Conservation (phyloP, 768 basidiomycete genomes). For the Chalciporus piperatus region DNA sequence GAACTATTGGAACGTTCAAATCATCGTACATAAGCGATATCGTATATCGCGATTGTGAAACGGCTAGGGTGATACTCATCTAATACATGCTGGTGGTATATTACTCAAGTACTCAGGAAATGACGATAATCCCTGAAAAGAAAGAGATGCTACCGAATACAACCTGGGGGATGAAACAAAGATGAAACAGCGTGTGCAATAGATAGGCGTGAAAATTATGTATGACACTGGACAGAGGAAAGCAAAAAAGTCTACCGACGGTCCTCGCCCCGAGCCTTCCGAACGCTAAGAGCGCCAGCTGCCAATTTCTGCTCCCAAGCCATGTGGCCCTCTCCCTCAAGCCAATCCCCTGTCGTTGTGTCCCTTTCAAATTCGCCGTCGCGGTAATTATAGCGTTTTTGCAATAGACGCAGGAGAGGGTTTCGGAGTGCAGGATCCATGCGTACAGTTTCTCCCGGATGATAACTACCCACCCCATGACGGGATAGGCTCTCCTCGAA, state of each 20-base stretch:
- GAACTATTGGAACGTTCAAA: too few relatives aligned
- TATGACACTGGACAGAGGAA: neutral
- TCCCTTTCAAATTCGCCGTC: slow-evolving; percentile 87
- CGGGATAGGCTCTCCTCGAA: slow-evolving; percentile 83
- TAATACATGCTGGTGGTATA: neutral
- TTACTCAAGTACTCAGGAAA: too few relatives aligned
- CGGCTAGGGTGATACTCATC: neutral
- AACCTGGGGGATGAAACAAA: neutral
- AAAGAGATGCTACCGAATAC: neutral
- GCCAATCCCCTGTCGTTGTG: slow-evolving; percentile 61
- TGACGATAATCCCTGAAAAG: too few relatives aligned
- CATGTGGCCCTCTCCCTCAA: slow-evolving; percentile 58
- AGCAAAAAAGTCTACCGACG: slow-evolving; percentile 33
- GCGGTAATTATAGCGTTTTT: slow-evolving; percentile 71
- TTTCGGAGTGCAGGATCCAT: slow-evolving; percentile 89
- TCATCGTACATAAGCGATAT: too few relatives aligned
- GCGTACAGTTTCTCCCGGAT: slow-evolving; percentile 79
- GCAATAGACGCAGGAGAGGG: slow-evolving; percentile 68
- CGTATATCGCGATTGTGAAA: neutral
- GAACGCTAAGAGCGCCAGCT: slow-evolving; percentile 35
- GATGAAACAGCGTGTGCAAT: slow-evolving; percentile 1
- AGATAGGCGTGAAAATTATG: neutral
- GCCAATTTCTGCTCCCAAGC: slow-evolving; percentile 60
- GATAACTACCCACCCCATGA: slow-evolving; percentile 78
- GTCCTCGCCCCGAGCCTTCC: slow-evolving; percentile 37